phyloP scores from a whole-genome alignment of 441 rosid genomes.

The Populus hybrid region DNA sequence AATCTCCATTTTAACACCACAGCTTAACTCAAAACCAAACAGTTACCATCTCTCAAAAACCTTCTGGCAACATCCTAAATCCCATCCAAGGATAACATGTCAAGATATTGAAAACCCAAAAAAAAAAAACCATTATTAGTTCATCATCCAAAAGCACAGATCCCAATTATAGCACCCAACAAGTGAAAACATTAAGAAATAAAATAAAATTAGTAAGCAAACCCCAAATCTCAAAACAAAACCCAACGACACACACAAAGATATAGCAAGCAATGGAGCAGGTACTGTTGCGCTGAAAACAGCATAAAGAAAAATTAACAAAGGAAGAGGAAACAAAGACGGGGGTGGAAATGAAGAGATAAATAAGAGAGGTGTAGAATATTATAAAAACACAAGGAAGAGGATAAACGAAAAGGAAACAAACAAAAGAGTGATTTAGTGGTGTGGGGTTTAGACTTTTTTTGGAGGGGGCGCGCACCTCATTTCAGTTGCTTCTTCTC shows the following conservation, averaged over 20 bases:
- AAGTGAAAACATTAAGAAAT: not conserved
- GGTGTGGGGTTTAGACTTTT: too few species aligned
- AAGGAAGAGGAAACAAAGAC: too few species aligned
- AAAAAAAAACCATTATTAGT: not conserved
- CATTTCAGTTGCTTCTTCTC: too few species aligned
- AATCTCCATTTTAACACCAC: conserved; percentile 37
- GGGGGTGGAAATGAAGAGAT: too few species aligned
- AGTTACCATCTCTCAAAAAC: conserved; percentile 22
- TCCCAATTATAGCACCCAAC: conserved; percentile 15
- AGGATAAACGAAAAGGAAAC: too few species aligned
- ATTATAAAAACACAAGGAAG: too few species aligned
- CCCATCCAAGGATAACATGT: conserved; percentile 10
- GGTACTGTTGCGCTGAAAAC: not conserved
- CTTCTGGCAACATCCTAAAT: conserved; percentile 18
- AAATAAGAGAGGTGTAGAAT: too few species aligned
- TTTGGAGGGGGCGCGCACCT: too few species aligned
- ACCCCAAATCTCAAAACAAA: conserved; percentile 21
- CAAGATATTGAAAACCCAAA: conserved; percentile 3
- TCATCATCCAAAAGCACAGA: conserved; percentile 14
- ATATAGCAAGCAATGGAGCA: not conserved
- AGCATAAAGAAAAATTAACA: not conserved
- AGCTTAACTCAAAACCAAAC: conserved; percentile 48
- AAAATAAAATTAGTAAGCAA: not conserved
- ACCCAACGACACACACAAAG: not conserved
- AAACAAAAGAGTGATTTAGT: too few species aligned